These are phyloP conservation scores for Fusarium tjaetaba DNA, from an alignment of 2,329 filamentous ascomycete species.

Conservation along the genomic window DNA sequence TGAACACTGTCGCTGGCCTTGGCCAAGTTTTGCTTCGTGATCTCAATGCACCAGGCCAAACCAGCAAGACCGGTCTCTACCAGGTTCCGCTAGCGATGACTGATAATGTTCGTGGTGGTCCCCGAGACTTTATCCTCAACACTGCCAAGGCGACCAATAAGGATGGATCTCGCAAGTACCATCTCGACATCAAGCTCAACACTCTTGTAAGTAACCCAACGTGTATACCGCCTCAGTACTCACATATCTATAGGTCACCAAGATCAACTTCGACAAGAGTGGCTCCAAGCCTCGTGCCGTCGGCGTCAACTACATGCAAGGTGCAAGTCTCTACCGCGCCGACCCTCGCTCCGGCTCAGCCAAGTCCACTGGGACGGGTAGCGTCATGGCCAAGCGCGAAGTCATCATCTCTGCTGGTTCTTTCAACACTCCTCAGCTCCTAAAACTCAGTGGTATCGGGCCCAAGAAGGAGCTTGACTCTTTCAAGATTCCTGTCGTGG, in stretches of 20 bases:
- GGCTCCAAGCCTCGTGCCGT: slow-evolving; percentile 45
- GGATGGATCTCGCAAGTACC: slow-evolving; percentile 42
- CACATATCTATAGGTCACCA: slow-evolving; percentile 36
- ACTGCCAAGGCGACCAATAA: slow-evolving; percentile 36
- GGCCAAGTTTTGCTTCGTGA: slow-evolving; percentile 42
- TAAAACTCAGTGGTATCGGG: slow-evolving; percentile 57
- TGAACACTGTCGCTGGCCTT: slow-evolving; percentile 39
- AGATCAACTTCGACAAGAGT: slow-evolving; percentile 49
- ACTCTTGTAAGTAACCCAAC: slow-evolving; percentile 15
- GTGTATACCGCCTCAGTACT: fast-evolving
- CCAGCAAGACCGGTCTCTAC: slow-evolving; percentile 51
- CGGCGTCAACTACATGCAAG: slow-evolving; percentile 48
- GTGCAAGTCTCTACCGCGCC: slow-evolving; percentile 36
- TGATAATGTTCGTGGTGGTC: slow-evolving; percentile 61
- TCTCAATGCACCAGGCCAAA: slow-evolving; percentile 40
- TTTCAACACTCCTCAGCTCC: slow-evolving; percentile 61
- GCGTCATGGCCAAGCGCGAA: slow-evolving; percentile 39
- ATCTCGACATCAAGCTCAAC: slow-evolving; percentile 43
- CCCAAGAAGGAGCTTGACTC: slow-evolving; percentile 39
- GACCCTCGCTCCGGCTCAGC: slow-evolving; percentile 36
- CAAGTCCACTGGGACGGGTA: slow-evolving; percentile 6
- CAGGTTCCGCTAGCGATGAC: slow-evolving; percentile 67
- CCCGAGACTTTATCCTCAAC: slow-evolving; percentile 64
- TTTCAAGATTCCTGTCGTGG: slow-evolving; percentile 47
- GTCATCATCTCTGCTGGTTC: slow-evolving; percentile 61